A percentile compares a stretch with the other conserved stretches of the same genome.
phyloP scores from a whole-genome alignment of 805 yeast species.

The Zygosaccharomyces lentus region DNA sequence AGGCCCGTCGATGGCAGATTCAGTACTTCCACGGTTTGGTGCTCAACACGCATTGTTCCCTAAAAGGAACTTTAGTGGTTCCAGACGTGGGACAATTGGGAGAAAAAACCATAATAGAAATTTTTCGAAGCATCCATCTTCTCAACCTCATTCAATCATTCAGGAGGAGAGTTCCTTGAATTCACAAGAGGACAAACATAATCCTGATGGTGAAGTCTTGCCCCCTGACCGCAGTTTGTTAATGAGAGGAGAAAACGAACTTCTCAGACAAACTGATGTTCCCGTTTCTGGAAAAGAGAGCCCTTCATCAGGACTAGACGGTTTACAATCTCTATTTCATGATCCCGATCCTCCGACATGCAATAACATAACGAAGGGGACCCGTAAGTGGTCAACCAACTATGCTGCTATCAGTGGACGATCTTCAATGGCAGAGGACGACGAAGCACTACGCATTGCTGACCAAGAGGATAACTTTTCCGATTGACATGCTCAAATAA shows the following conservation, averaged over 20 bases:
- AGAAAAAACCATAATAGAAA: constrained; percentile 26
- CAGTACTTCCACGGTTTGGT: constrained; percentile 25
- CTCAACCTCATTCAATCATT: constrained; percentile 28
- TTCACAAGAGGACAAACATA: constrained; percentile 18
- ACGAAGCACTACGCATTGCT: constrained; percentile 22
- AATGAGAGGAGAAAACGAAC: constrained; percentile 7
- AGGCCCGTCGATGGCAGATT: constrained; percentile 17
- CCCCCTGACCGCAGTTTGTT: not conserved
- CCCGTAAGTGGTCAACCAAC: constrained; percentile 22
- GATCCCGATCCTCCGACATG: not conserved
- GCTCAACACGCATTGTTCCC: constrained; percentile 17
- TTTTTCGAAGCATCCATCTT: constrained; percentile 16
- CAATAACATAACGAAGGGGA: constrained; percentile 15
- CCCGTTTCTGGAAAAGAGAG: not conserved
- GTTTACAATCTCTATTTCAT: not conserved
- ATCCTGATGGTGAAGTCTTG: constrained; percentile 1
- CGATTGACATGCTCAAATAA: constrained; percentile 1
- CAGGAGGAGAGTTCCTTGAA: constrained; percentile 32
- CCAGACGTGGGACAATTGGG: constrained; percentile 17
- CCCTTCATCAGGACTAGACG: not conserved
- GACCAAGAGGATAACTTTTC: constrained; percentile 27
- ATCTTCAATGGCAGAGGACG: constrained; percentile 17
- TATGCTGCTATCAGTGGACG: constrained; percentile 14
- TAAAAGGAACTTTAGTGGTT: constrained; percentile 12
- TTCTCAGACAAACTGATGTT: not conserved